Evolutionary conservation across 495 filamentous ascomycete species (phyloP).

Genomic region (Wilcoxina mikolae): DNA sequence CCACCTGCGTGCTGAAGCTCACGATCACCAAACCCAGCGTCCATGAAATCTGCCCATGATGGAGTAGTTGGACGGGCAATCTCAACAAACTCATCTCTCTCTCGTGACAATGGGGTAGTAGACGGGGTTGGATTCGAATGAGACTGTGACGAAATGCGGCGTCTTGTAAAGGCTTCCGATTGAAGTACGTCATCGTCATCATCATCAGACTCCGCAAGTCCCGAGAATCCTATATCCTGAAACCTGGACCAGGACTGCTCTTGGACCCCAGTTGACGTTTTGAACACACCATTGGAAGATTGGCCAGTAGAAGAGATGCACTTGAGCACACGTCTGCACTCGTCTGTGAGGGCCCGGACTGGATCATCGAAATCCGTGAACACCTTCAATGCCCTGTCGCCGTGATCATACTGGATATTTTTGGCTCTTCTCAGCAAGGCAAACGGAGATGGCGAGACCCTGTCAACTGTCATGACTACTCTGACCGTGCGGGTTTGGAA

Average conservation of each 20-base stretch:
- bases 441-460: conserved; percentile 89
- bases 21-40: conserved; percentile 55
- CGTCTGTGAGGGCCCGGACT: conserved; percentile 72
- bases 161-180: conserved; percentile 1
- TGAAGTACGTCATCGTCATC: conserved; percentile 35
- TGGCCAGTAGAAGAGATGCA: conserved; percentile 81
- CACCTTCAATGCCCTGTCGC: conserved; percentile 63
- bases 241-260: conserved; percentile 93
- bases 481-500: conserved; percentile 69
- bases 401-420: conserved; percentile 86
- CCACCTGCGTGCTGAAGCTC: conserved; percentile 42
- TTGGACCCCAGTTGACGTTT: conserved; percentile 54
- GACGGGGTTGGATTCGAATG: not conserved
- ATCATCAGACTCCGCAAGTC: conserved; percentile 49
- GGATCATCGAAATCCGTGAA: conserved; percentile 86
- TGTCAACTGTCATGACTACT: conserved; percentile 93
- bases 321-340: conserved; percentile 78
- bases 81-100: conserved; percentile 35
- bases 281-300: conserved; percentile 51
- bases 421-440: conserved; percentile 78
- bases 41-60: conserved; percentile 95
- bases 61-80: conserved; percentile 80
- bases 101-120: not conserved
- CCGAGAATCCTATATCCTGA: conserved; percentile 84
- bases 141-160: not conserved